Conservation (phyloP, 176 grass and related monocot species). For the Lolium perenne region DNA sequence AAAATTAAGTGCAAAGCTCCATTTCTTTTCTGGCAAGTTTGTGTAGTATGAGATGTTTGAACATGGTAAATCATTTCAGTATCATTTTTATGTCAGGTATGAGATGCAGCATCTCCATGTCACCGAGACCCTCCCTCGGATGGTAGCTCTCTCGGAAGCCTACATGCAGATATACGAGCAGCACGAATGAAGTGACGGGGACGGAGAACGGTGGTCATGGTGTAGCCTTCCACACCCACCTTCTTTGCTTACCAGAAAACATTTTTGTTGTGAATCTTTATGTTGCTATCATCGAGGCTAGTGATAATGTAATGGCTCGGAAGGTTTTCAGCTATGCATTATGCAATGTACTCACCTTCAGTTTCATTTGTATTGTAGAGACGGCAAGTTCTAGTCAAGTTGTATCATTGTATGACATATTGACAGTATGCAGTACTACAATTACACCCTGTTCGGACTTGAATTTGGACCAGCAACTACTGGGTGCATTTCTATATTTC, state of each 20-base stretch:
- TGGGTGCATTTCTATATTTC: too few relatives aligned
- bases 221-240: not conserved
- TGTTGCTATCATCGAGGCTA: not conserved
- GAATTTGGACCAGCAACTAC: not conserved
- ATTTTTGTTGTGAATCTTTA: constrained; percentile 1
- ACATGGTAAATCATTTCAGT: constrained; percentile 1
- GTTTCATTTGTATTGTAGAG: not conserved
- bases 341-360: not conserved
- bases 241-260: not conserved
- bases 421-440: not conserved
- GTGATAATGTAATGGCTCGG: not conserved
- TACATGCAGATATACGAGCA: constrained; percentile 99
- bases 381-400: not conserved
- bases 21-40: not conserved
- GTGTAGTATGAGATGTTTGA: not conserved
- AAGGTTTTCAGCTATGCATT: not conserved
- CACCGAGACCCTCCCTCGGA: constrained; percentile 95
- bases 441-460: not conserved
- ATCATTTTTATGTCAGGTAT: constrained; percentile 62
- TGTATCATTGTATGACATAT: not conserved
- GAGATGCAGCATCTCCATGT: constrained; percentile 99
- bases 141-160: constrained; percentile 89
- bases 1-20: not conserved
- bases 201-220: not conserved
- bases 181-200: constrained; percentile 54